Base-by-base conservation (phyloP, 169 alveolate genomes). In the Eimeria praecox region DNA sequence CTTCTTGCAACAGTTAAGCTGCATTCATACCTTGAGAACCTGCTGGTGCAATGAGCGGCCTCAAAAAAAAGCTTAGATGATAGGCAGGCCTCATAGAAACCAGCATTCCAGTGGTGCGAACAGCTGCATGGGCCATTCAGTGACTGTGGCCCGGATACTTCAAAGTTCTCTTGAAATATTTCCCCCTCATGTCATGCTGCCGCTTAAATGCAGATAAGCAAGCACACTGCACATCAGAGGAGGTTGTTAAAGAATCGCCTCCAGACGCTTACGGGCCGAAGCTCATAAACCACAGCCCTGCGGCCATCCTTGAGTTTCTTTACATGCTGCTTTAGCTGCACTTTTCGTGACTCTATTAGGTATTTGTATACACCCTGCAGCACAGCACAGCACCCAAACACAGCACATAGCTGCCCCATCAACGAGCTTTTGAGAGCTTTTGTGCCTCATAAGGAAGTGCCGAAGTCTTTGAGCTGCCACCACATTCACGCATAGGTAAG, bases 301-400 rank as follows among this genome's bases (percentile, higher is more conserved):
- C 82, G 93, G n/a, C 93, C 93, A 40, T 62, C 82, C 52, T 87
- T 62, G n/a, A 87, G 82, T 22, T 33, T 33, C 71, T 62, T 87
- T 18, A 62, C 93, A 27, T 0, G 73, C 12, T 87, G 83, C 46
- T 54, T 56, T 64, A 87, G 93, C 82, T 87, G 83, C 82, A 87
- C 93, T 62, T 38, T 69, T 40, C 93, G 82, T n/a, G 93, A 59
- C 24, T 46, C 78, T 22, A 87, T 87, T 18, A 87, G 82, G 33
- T 87, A 62, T 46, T 87, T 87, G 49, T 87, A 87, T 3, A 87
- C 93, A n/a, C 93, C 93, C 93, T 87, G 93, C 64, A 83, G 38
- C 83, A 20, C 14, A 73, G n/a, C 91, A 54, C 83, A 87, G 16
- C n/a, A 22, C 38, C 24, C 56, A 83, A 14, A 9, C 75, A 49